A percentile compares a stretch with the other conserved stretches of the same genome.
phyloP scores from a whole-genome alignment of 352 stramenopile species.

The Pythium plurisporium region DNA sequence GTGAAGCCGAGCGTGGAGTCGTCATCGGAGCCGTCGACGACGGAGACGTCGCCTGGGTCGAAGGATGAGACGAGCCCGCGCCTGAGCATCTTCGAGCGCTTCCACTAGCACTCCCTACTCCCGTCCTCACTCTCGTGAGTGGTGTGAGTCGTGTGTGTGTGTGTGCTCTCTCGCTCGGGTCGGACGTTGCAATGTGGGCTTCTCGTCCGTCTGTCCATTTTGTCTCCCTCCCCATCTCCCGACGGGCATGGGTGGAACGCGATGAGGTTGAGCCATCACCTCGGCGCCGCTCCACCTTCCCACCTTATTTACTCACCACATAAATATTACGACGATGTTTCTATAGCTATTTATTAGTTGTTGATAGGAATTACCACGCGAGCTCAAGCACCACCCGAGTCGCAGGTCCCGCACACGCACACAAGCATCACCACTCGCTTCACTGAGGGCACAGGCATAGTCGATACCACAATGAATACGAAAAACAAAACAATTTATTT shows the following conservation, averaged over 20 bases:
- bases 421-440: constrained; percentile 1
- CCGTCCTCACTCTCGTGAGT: constrained; percentile 5
- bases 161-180: not conserved
- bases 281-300: too few relatives aligned
- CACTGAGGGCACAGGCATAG: not conserved
- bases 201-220: constrained; percentile 22
- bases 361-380: constrained; percentile 18
- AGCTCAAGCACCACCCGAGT: not conserved
- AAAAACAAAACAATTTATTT: constrained; percentile 1
- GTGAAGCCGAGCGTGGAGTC: constrained; percentile 23
- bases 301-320: constrained; percentile 81
- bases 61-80: constrained; percentile 69
- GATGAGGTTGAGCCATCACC: too few relatives aligned
- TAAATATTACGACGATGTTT: constrained; percentile 74
- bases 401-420: not conserved
- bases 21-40: constrained; percentile 16
- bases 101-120: constrained; percentile 46
- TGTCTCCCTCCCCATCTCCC: constrained; percentile 15
- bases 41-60: constrained; percentile 32
- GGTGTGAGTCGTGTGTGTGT: constrained; percentile 11
- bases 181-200: not conserved
- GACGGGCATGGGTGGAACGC: not conserved
- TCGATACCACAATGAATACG: not conserved
- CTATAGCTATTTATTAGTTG: constrained; percentile 30
- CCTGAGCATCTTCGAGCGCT: constrained; percentile 80